Evolutionary conservation across 2,329 filamentous ascomycete species (phyloP).

Genomic region (Fusarium setosum): DNA sequence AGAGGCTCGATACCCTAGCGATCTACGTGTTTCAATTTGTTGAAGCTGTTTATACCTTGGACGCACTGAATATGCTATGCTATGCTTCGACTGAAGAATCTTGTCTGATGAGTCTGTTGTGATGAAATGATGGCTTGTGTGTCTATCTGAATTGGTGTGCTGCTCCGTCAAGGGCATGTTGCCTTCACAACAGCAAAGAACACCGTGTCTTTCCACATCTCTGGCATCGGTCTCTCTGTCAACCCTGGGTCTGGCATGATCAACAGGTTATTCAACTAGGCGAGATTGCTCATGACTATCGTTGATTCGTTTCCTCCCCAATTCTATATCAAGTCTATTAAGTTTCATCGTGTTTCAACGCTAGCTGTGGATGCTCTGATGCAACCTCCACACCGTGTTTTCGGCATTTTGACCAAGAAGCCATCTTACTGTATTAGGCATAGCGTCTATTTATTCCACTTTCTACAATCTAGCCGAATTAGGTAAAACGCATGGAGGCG

Average conservation of each 20-base stretch:
- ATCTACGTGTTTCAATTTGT: slow-evolving; percentile 40
- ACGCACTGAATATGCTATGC: background rate
- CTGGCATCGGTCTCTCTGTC: no score
- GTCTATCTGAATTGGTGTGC: no score
- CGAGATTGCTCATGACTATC: no score
- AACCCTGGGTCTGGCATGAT: no score
- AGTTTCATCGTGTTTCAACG: slow-evolving; percentile 3
- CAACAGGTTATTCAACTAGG: no score
- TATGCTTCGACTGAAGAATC: background rate
- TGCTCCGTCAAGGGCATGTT: no score
- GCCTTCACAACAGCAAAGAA: no score
- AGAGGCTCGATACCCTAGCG: slow-evolving; percentile 43
- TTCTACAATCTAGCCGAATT: background rate
- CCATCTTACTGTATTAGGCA: background rate
- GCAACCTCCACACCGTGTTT: background rate
- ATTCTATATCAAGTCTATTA: background rate
- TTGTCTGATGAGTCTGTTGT: no score
- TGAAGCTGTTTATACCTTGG: slow-evolving; percentile 7
- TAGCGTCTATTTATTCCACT: background rate
- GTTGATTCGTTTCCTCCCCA: background rate
- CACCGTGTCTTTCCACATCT: no score
- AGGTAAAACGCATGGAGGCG: slow-evolving; percentile 7
- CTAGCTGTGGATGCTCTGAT: background rate
- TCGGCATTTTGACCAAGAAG: background rate
- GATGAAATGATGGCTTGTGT: no score